Evolutionary conservation across 106 monocot genomes (phyloP), one percentile per base, ranked within the genome.

Genomic region (Iris macrosiphon): DNA sequence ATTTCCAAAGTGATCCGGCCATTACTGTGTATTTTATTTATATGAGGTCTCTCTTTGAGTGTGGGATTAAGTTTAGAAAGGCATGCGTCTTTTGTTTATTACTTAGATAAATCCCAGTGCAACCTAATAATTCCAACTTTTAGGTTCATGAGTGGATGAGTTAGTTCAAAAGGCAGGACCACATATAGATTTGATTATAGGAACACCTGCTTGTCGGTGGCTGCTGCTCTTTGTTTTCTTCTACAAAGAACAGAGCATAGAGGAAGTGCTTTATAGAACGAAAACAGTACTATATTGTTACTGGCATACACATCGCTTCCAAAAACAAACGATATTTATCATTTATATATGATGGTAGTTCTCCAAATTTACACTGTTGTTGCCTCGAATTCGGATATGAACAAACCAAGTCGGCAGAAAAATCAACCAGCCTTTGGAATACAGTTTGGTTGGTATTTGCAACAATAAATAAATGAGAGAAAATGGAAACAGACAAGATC

Each of bases 21-120:
- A 27, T 19, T 53, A 29, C 21, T 53, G 19, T 41, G 29, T 32
- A 22, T 49, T 32, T 27, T 26, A 49, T 11, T 23, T 48, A 60
- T 23, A 38, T 49, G 35, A 57, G 20, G 23, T 25, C 34, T 6
- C 7, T 23, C 34, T 42, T 40, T 16, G 46, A 37, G 21, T 61
- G 66, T 44, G 54, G 32, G 65, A 29, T 61, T 27, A 66, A 70
- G 64, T 49, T 33, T 64, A 69, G 50, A 69, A 75, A 73, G 55
- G n/a, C 60, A 66, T 44, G 48, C 4, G 40, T 71, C 71, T 71
- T 70, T 70, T 75, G 33, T 59, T 66, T 75, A 66, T 32, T 56
- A 30, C 30, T 51, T 15, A 18, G 7, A 24, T 34, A 67, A 62
- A 20, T 10, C 31, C 27, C 57, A 20, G 29, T 47, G 39, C n/a